These are phyloP conservation scores for Nidula niveotomentosa DNA, from an alignment of 1,284 basidiomycete species.

Conservation along the genomic window DNA sequence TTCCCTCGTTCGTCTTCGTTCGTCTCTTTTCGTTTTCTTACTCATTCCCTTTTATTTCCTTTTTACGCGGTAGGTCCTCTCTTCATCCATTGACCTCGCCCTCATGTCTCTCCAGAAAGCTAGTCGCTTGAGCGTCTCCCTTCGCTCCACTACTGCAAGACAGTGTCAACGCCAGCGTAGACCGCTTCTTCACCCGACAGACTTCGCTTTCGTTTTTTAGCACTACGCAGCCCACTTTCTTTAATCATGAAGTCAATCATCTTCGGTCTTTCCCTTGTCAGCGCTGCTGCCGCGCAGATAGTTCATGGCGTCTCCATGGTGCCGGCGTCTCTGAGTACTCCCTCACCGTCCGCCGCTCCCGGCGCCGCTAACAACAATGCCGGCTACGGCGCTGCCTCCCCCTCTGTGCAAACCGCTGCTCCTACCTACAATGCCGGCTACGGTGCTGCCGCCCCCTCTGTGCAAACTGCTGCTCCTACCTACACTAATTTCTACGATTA, in stretches of 20 bases:
- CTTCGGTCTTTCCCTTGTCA: slow-evolving; percentile 55
- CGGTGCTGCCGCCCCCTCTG: slow-evolving; percentile 31
- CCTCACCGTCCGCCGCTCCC: slow-evolving; percentile 9
- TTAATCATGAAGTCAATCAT: slow-evolving; percentile 64
- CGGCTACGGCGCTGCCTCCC: not conserved
- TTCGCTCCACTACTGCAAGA: slow-evolving; percentile 51
- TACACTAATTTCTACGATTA: slow-evolving; percentile 37
- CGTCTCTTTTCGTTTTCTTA: slow-evolving; percentile 37
- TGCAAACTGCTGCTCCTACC: slow-evolving; percentile 41
- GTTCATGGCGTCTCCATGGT: slow-evolving; percentile 53
- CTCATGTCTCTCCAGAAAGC: slow-evolving; percentile 31
- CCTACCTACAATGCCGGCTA: not conserved
- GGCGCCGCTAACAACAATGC: not conserved
- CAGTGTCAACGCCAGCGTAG: slow-evolving; percentile 66
- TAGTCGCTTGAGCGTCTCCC: slow-evolving; percentile 35
- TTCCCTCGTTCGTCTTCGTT: slow-evolving; percentile 38
- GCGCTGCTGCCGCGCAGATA: slow-evolving; percentile 55
- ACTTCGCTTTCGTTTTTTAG: slow-evolving; percentile 35
- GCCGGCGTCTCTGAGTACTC: slow-evolving; percentile 18
- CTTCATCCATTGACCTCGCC: not conserved
- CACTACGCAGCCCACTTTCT: slow-evolving; percentile 35
- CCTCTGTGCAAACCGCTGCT: slow-evolving; percentile 4
- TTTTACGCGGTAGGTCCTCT: slow-evolving; percentile 35
- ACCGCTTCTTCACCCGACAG: slow-evolving; percentile 50
- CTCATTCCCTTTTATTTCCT: slow-evolving; percentile 33